phyloP scores from a whole-genome alignment of 345 rosid genomes.

The Citrus australasica region DNA sequence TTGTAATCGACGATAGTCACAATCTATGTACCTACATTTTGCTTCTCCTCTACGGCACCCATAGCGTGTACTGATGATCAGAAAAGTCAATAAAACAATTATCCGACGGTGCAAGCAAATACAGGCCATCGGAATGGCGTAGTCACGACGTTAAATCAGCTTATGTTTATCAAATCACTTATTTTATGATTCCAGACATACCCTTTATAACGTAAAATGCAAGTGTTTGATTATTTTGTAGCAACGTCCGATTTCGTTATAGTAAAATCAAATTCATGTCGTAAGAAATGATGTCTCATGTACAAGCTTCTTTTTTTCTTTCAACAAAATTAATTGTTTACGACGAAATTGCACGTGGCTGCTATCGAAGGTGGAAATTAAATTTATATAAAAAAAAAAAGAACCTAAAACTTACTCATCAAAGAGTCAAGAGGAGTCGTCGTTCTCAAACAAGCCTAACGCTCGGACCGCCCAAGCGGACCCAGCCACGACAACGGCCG shows the following conservation, averaged over 20 bases:
- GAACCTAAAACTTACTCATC: background rate
- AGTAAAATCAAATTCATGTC: background rate
- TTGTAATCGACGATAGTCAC: background rate
- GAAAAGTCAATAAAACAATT: too few relatives aligned
- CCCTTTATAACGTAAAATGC: too few relatives aligned
- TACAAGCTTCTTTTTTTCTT: background rate
- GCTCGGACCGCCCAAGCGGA: constrained; percentile 74
- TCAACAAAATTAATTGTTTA: background rate
- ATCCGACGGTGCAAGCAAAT: too few relatives aligned
- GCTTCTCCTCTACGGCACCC: too few relatives aligned
- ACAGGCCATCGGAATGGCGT: too few relatives aligned
- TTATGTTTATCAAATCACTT: too few relatives aligned
- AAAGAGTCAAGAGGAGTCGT: constrained; percentile 29
- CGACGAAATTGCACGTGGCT: background rate
- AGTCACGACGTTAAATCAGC: too few relatives aligned
- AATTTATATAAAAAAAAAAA: background rate
- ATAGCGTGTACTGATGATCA: too few relatives aligned
- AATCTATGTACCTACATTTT: background rate
- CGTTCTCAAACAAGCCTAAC: constrained; percentile 59
- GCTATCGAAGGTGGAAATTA: background rate
- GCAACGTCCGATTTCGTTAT: too few relatives aligned
- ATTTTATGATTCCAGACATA: too few relatives aligned
- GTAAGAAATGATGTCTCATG: background rate
- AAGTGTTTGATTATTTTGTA: too few relatives aligned
- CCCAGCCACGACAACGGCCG: constrained; percentile 75